Base-by-base conservation (phyloP, 164 flowering plant species). In the Stephania cephalantha region DNA sequence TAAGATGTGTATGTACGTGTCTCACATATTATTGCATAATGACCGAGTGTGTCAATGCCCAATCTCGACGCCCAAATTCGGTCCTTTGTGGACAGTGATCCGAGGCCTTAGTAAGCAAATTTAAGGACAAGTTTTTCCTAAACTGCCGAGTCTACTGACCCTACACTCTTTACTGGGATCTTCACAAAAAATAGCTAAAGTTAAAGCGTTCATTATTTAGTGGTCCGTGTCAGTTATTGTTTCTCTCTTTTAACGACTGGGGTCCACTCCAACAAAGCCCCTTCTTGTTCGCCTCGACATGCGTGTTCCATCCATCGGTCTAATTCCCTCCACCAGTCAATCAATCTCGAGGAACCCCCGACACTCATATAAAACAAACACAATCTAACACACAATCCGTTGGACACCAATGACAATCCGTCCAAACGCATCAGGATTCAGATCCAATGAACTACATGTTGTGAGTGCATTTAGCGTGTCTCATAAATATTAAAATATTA, bases 161-260 rank as follows among this genome's bases (percentile, higher is more conserved):
- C 65, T 58, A 58, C 65, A 17, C n/a, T 58, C 65, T 58, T 58
- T 58, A 58, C 65, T 58, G 65, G 22, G n/a, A 58, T n/a, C 65
- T 58, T 17, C 22, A 35, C 42, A 2, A 9, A 58, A 17, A 58
- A 58, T 13, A 58, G 65, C 22, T 58, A 58, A 58, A 58, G 65
- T 13, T 58, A 58, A 58, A 58, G 64, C 64, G 1, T 5, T 5
- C 64, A 13, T 12, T 58, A 52, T 58, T 5, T 58, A 58, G 6
- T 58, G 64, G n/a, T 18, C 4, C 64, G 64, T 58, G 64, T 58
- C 64, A n/a, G 64, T 48, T 48, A 0, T 12, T 48, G 13, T 8
- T 48, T 48, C 6, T 48, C 53, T 48, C 13, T 48, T 48, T 12
- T 48, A 2, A 35, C 42, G 4, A 35, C 42, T 35, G 42, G 42